phyloP scores from a whole-genome alignment of 202 grass and related monocot species.

The Alloteropsis angusta region DNA sequence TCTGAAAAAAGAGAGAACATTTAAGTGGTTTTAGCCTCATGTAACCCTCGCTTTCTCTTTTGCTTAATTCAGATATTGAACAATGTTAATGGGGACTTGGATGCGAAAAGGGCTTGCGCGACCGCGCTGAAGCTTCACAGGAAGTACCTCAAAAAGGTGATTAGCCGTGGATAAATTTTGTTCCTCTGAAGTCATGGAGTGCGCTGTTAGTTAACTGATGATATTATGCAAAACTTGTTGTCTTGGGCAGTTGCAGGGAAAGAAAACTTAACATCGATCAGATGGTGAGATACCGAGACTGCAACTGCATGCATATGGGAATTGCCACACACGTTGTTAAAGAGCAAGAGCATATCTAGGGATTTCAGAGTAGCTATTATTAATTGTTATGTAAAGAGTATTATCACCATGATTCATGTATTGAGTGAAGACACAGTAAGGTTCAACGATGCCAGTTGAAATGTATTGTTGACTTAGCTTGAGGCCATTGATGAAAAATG shows the following conservation, averaged over 20 bases:
- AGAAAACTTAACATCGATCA: slow-evolving; percentile 20
- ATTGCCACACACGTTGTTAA: not conserved
- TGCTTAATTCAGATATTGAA: slow-evolving; percentile 62
- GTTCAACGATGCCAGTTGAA: not conserved
- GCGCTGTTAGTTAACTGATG: not conserved
- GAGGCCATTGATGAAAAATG: too few species aligned
- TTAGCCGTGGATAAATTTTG: not conserved
- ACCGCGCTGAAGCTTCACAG: slow-evolving; percentile 72
- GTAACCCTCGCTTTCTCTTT: not conserved
- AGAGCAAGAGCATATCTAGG: not conserved
- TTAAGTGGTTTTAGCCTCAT: not conserved
- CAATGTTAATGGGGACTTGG: slow-evolving; percentile 64
- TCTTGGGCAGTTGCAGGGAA: slow-evolving; percentile 31
- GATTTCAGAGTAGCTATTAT: not conserved
- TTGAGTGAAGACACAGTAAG: not conserved
- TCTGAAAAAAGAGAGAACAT: not conserved
- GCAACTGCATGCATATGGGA: not conserved
- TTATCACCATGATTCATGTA: not conserved
- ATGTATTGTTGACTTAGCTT: too few species aligned
- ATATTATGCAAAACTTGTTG: not conserved
- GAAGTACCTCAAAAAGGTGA: slow-evolving; percentile 81
- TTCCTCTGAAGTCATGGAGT: not conserved
- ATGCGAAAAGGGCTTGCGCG: slow-evolving; percentile 71
- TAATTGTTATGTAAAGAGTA: not conserved
- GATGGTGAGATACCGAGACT: not conserved